Evolutionary conservation across 768 basidiomycete genomes (phyloP).

Genomic region (Tubosaeta sp.): DNA sequence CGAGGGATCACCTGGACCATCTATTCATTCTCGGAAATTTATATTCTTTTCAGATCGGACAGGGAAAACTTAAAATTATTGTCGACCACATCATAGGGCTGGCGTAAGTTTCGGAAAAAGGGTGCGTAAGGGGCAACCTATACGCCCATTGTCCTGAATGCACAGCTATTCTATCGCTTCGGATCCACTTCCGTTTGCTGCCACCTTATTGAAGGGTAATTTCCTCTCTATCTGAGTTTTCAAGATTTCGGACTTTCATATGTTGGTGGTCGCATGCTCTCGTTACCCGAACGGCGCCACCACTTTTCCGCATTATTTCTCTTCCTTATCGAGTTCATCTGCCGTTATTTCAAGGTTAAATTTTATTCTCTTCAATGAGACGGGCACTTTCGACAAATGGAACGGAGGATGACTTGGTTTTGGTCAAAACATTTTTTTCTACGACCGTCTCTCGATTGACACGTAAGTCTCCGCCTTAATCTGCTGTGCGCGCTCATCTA

Average conservation of each 20-base stretch:
- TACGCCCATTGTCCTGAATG: conserved; percentile 8
- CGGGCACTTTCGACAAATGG: conserved; percentile 14
- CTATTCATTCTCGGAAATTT: conserved; percentile 24
- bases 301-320: conserved; percentile 15
- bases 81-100: conserved; percentile 7
- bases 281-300: conserved; percentile 24
- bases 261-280: conserved; percentile 22
- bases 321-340: conserved; percentile 22
- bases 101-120: conserved; percentile 6
- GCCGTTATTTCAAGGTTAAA: conserved; percentile 15
- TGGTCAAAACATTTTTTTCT: conserved; percentile 22
- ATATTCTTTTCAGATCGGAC: conserved; percentile 20
- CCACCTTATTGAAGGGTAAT: conserved; percentile 12
- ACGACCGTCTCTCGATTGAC: conserved; percentile 4
- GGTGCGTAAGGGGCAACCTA: conserved; percentile 7
- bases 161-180: conserved; percentile 5
- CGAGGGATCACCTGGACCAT: conserved; percentile 21
- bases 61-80: conserved; percentile 10
- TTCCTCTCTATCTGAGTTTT: conserved; percentile 27
- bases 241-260: conserved; percentile 31
- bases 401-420: conserved; percentile 9
- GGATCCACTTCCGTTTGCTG: conserved; percentile 6
- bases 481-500: conserved; percentile 12
- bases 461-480: conserved; percentile 17
- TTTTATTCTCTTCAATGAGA: conserved; percentile 11